Conservation (phyloP, 2,329 filamentous ascomycete species). For the Amauroascus verrucosus region DNA sequence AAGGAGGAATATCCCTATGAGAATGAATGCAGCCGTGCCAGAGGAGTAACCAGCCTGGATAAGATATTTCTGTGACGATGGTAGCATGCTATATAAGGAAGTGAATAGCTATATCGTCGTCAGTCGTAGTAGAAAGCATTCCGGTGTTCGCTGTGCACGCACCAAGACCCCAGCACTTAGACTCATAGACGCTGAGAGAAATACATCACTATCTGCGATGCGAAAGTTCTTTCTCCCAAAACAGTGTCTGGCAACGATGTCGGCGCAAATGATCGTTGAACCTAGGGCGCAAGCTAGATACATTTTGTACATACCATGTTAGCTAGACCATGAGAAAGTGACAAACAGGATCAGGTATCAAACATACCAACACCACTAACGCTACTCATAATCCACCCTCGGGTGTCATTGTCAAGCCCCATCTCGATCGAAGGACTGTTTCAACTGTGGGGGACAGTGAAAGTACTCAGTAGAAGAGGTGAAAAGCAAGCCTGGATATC, state of each 20-base stretch:
- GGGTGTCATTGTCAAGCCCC: slow-evolving; percentile 59
- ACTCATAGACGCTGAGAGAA: slow-evolving; percentile 78
- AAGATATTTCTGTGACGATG: slow-evolving; percentile 71
- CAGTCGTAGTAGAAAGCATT: too few relatives aligned
- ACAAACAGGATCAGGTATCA: not conserved
- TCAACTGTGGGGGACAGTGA: not conserved
- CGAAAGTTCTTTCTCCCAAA: slow-evolving; percentile 67
- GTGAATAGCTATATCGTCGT: slow-evolving; percentile 94
- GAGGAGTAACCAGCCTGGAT: slow-evolving; percentile 56
- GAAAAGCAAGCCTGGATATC: not conserved
- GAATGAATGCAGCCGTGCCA: slow-evolving; percentile 48
- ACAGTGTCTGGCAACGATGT: slow-evolving; percentile 62
- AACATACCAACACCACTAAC: slow-evolving; percentile 63
- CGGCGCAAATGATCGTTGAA: slow-evolving; percentile 76
- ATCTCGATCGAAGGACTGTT: not conserved
- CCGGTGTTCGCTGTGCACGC: slow-evolving; percentile 24
- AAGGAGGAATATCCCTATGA: slow-evolving; percentile 40
- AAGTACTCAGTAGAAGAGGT: too few relatives aligned
- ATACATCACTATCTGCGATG: slow-evolving; percentile 80
- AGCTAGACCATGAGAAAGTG: too few relatives aligned
- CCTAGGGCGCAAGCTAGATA: slow-evolving; percentile 52
- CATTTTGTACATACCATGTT: slow-evolving; percentile 10
- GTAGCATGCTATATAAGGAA: slow-evolving; percentile 84
- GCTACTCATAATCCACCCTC: slow-evolving; percentile 84
- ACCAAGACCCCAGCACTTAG: slow-evolving; percentile 97